Percentiles rank a stretch among this genome's conserved stretches.
Conservation (phyloP, 306 rosid genomes). For the Prunus armeniaca region DNA sequence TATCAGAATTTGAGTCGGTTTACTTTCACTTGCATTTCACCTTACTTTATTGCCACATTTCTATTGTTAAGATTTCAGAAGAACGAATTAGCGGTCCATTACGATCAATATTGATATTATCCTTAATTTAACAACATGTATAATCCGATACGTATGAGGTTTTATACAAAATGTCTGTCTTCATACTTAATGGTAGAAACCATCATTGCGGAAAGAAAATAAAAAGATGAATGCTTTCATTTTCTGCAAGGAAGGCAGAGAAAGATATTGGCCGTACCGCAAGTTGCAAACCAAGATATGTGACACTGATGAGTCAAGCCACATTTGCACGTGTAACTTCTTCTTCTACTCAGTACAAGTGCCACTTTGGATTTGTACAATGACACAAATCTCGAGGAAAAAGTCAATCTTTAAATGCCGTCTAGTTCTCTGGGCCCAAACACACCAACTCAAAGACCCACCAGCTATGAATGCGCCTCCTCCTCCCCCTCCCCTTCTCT, state of each 20-base stretch:
- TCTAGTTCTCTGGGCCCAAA: slow-evolving; percentile 17
- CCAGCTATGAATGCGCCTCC: slow-evolving; percentile 32
- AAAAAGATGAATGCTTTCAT: neutral
- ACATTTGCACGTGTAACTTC: slow-evolving; percentile 46
- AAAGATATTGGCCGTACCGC: neutral
- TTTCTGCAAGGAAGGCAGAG: neutral
- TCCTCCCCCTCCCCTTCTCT: neutral
- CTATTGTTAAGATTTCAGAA: too few species aligned
- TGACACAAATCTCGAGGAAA: slow-evolving; percentile 27
- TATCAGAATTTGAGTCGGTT: too few species aligned
- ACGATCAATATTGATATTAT: too few species aligned
- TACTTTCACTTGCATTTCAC: too few species aligned
- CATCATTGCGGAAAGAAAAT: too few species aligned
- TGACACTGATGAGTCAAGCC: slow-evolving; percentile 3
- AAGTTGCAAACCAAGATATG: slow-evolving; percentile 2
- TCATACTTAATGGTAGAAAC: too few species aligned
- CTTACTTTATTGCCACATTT: too few species aligned
- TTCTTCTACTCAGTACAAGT: slow-evolving; percentile 2
- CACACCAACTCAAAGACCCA: slow-evolving; percentile 21
- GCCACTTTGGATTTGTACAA: slow-evolving; percentile 5
- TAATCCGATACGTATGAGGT: fast-evolving
- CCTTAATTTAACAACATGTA: too few species aligned
- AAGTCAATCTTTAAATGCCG: slow-evolving; percentile 30
- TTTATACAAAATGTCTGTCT: too few species aligned
- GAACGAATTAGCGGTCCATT: too few species aligned